Base-by-base conservation (phyloP, 2,329 filamentous ascomycete genomes). In the Zasmidium cellare region DNA sequence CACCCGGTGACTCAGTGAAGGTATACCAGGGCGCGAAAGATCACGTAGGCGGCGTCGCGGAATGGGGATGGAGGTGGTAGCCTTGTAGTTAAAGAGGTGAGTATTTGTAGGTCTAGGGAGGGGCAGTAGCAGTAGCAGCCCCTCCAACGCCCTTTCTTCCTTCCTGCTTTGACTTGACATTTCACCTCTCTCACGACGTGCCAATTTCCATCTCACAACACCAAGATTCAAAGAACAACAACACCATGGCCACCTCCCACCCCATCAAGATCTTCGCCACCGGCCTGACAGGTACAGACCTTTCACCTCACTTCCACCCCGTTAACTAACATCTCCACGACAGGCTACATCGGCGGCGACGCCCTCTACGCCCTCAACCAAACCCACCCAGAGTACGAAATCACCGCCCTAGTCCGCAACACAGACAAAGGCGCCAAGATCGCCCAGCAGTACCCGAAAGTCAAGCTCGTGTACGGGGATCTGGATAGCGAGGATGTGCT, bases 391-490 rank as follows among this genome's bases (percentile, higher is more conserved):
- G 79, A 82, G 28, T 80, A 78, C 47, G 73, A 79, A 35, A 76
- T 80, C 59, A 79, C 79, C 2, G 76, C 73, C n/a, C 70, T 83
- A 2, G 79, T 82, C 1, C 75, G 80, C 20, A 78, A 79, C 65
- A 76, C 73, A 47, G 78, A 79, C 61, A 80, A 78, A 66, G 80
- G 77, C 25, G 77, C 77, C 14, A 71, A 71, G 53, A 71, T 83
- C 12, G 76, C 76, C 2, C 68, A 74, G 14, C 69, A 74, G 35
- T 84, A 79, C 57, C 74, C 82, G 2, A 77, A 74, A 5, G 70
- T 81, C 51, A 74, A 74, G 14, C 73, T 84, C n/a, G 79, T 84
- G 1, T 79, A 82, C 56, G 82, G 83, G 23, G 75, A 76, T 49
- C 73, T 82, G 2, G 78, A 83, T 46, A 74, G 75, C 56, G 67